These are phyloP conservation scores for Hypomontagnella monticulosa DNA, from an alignment of 495 filamentous ascomycete species.

Conservation along the genomic window DNA sequence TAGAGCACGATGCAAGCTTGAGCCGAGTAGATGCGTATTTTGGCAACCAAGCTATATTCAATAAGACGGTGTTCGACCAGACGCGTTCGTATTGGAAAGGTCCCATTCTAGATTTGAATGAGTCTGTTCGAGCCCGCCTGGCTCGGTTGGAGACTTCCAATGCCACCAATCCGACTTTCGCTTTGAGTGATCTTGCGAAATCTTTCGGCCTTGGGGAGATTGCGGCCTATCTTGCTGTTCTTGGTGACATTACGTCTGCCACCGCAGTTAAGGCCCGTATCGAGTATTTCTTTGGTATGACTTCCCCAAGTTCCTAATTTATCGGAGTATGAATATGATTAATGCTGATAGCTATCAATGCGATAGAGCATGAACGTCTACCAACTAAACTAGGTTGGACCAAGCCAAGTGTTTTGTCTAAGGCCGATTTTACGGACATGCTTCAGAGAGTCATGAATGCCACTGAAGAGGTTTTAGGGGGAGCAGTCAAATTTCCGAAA, in stretches of 20 bases:
- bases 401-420: not conserved
- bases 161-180: slow-evolving; percentile 56
- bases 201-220: slow-evolving; percentile 58
- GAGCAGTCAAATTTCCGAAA: not conserved
- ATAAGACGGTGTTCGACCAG: slow-evolving; percentile 58
- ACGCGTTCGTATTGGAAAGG: slow-evolving; percentile 55
- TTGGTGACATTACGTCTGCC: slow-evolving; percentile 53
- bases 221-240: slow-evolving; percentile 54
- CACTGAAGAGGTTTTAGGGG: not conserved
- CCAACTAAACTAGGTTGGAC: slow-evolving; percentile 56
- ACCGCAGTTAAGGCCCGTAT: slow-evolving; percentile 51
- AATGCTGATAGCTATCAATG: not conserved
- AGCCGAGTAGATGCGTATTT: slow-evolving; percentile 58
- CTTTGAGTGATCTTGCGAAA: slow-evolving; percentile 45
- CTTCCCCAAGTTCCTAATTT: not conserved
- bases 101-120: slow-evolving; percentile 49
- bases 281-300: slow-evolving; percentile 60
- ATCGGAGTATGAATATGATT: slow-evolving; percentile 28
- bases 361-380: slow-evolving; percentile 56
- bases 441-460: slow-evolving; percentile 5
- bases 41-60: slow-evolving; percentile 56
- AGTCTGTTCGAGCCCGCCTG: slow-evolving; percentile 54
- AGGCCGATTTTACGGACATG: not conserved
- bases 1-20: slow-evolving; percentile 64
- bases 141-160: slow-evolving; percentile 56